Base-by-base conservation (phyloP, 1,139 yeast species). In the Geotrichum carabidarum region DNA sequence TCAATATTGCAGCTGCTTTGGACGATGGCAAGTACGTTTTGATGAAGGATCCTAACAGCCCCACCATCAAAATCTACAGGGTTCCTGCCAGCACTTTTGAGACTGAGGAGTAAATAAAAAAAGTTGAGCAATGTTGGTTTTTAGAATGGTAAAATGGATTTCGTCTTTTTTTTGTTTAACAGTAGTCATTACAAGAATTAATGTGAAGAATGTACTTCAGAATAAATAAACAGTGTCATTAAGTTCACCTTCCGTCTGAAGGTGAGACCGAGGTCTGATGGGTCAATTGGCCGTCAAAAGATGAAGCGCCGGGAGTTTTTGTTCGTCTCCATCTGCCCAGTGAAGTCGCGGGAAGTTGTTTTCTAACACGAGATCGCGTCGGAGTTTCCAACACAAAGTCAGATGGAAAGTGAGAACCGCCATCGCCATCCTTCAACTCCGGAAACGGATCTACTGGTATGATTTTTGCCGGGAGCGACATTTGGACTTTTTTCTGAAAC, bases 31-130 rank as follows among this genome's bases (percentile, higher is more conserved):
- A 79, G 65, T 82, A 77, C 62, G 77, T 81, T 43, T 70, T 82
- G 51, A 68, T 81, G 65, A 80, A 80, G 67, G 82, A 80, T 64
- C 85, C 86, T 60, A 80, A 79, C 67, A 70, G 73, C 60, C 78
- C 81, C 49, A 75, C 78, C 61, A 65, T 82, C 54, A 68, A 74
- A 56, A 71, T 81, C 51, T 81, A 79, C 74, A 72, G 71, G 60
- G 79, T 79, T 38, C 80, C 81, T 48, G 63, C 60, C 37, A 65
- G 66, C 56, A 65, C 74, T 45, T 72, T 74, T 57, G 66, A 58
- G 45, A 50, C 54, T 46, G 55, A 57, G 34, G 55, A 54, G 27
- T 59, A 52, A 47, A 8, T 45, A 14, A 32, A 12, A 30, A 18
- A 31, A 12, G n/a, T n/a, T 37, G 38, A 41, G n/a, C 18, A n/a